A percentile compares a stretch with the other conserved stretches of the same genome.
Conservation (phyloP, 441 rosid genomes). For the Mallotus repandus region DNA sequence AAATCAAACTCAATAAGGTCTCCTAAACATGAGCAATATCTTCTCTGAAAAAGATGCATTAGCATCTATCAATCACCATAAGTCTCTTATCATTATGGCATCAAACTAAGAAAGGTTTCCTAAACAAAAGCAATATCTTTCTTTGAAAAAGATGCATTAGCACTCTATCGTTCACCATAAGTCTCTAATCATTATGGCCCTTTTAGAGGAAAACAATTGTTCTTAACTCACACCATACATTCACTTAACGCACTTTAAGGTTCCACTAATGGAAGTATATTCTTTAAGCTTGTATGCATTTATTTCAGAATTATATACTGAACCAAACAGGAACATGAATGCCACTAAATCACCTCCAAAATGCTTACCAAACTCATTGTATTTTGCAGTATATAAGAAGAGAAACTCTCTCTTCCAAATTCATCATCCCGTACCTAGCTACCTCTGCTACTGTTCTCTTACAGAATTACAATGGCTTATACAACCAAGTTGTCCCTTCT, state of each 20-base stretch:
- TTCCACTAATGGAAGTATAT: not conserved
- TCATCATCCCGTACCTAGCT: slow-evolving; percentile 26
- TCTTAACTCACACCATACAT: not conserved
- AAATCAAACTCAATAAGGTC: not conserved
- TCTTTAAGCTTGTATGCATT: slow-evolving; percentile 1
- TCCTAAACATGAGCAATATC: no score
- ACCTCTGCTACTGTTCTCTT: slow-evolving; percentile 2
- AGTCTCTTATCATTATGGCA: no score
- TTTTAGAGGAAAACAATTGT: not conserved
- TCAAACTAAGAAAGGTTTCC: not conserved
- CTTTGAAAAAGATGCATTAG: not conserved
- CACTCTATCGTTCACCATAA: not conserved
- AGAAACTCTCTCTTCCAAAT: not conserved
- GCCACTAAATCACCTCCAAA: slow-evolving; percentile 31
- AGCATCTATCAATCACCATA: no score
- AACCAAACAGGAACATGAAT: not conserved
- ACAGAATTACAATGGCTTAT: slow-evolving; percentile 31
- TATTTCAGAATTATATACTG: not conserved
- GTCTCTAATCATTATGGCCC: not conserved
- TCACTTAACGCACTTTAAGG: not conserved
- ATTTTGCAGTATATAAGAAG: slow-evolving; percentile 31
- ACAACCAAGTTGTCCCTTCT: slow-evolving; percentile 28
- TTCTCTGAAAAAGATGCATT: no score
- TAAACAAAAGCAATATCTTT: not conserved
- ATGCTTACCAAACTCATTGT: slow-evolving; percentile 27